These are phyloP conservation scores for Hypoxylon sp. DNA, from an alignment of 2,329 filamentous ascomycete species.

Conservation along the genomic window DNA sequence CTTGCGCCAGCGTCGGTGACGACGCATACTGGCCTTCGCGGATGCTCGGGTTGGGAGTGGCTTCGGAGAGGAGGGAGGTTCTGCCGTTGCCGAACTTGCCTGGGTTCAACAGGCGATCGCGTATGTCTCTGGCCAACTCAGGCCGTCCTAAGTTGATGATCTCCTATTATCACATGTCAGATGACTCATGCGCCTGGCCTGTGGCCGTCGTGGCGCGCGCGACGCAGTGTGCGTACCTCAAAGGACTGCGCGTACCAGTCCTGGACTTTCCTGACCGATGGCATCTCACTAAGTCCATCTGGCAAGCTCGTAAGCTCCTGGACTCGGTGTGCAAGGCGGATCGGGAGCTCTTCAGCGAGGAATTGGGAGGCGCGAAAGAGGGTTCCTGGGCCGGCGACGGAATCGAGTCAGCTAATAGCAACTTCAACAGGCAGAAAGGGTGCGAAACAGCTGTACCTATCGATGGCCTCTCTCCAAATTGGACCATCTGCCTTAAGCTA, in stretches of 20 bases:
- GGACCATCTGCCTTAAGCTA: conserved; percentile 97
- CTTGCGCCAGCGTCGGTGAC: conserved; percentile 55
- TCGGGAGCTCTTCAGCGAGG: conserved; percentile 96
- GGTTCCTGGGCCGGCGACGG: conserved; percentile 67
- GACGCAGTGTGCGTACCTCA: conserved; percentile 69
- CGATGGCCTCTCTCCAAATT: conserved; percentile 94
- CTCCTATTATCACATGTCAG: conserved; percentile 66
- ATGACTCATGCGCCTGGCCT: conserved; percentile 43
- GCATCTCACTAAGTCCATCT: conserved; percentile 97
- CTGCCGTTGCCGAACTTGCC: conserved; percentile 60
- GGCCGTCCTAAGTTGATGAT: conserved; percentile 88
- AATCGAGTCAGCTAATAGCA: conserved; percentile 22
- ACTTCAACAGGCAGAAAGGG: conserved; percentile 1
- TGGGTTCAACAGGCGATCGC: conserved; percentile 78
- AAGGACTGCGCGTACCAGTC: conserved; percentile 99
- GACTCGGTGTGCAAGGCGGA: conserved; percentile 93
- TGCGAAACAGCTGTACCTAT: conserved; percentile 66
- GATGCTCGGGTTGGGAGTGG: conserved; percentile 90
- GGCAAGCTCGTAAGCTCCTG: conserved; percentile 92
- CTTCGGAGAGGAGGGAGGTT: conserved; percentile 75
- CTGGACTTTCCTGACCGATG: conserved; percentile 91
- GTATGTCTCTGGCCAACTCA: conserved; percentile 75
- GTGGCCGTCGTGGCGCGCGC: conserved; percentile 7
- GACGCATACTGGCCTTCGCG: conserved; percentile 81
- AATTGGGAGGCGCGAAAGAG: conserved; percentile 98